Evolutionary conservation across 805 yeast genomes (phyloP).

Genomic region (Sugiyamaella americana): DNA sequence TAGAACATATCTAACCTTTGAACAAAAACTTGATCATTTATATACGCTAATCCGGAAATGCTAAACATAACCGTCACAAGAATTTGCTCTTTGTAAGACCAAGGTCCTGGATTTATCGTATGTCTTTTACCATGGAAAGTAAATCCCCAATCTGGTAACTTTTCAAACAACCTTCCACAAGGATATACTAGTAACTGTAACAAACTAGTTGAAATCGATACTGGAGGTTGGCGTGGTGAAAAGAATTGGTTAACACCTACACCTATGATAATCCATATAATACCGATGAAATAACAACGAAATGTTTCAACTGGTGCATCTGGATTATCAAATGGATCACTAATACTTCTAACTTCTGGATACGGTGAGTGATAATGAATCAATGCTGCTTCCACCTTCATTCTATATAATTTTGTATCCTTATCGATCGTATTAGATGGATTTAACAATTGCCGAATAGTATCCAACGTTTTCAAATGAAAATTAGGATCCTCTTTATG

Average conservation of each 20-base stretch:
- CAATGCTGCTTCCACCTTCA: conserved; percentile 37
- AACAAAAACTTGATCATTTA: conserved; percentile 19
- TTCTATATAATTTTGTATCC: conserved; percentile 14
- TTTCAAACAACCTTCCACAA: conserved; percentile 37
- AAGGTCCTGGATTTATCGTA: conserved; percentile 57
- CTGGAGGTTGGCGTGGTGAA: conserved; percentile 47
- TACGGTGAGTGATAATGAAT: conserved; percentile 42
- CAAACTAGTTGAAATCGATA: conserved; percentile 38
- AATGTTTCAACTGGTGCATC: conserved; percentile 42
- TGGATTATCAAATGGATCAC: conserved; percentile 42
- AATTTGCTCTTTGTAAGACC: conserved; percentile 63
- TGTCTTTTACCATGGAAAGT: conserved; percentile 36
- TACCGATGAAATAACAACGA: conserved; percentile 46
- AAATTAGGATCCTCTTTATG: conserved; percentile 47
- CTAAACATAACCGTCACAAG: conserved; percentile 41
- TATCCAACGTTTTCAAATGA: conserved; percentile 35
- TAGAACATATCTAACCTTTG: conserved; percentile 24
- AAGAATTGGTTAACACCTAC: conserved; percentile 53
- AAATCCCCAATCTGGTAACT: conserved; percentile 40
- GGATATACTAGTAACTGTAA: conserved; percentile 48
- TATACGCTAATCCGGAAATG: conserved; percentile 25
- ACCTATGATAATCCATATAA: conserved; percentile 48
- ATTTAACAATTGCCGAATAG: conserved; percentile 24
- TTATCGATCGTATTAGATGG: conserved; percentile 13
- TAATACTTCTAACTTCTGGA: conserved; percentile 52